Evolutionary conservation across 345 rosid genomes (phyloP).

Genomic region (Citrus australasica): DNA sequence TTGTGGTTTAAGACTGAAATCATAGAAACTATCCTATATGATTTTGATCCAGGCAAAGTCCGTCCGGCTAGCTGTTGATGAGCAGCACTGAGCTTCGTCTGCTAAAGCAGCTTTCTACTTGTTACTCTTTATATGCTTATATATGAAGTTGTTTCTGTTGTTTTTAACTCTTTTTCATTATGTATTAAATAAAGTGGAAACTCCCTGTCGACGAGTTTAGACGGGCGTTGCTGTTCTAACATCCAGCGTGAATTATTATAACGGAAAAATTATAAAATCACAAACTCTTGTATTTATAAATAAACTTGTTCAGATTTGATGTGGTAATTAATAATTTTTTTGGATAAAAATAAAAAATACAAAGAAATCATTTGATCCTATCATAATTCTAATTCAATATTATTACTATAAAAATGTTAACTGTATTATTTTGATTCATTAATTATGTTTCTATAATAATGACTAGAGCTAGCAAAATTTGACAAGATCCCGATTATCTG

Average conservation of each 20-base stretch:
- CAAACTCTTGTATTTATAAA: too few species aligned
- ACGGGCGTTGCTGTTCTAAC: background rate
- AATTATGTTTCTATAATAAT: too few species aligned
- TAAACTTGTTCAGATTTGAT: too few species aligned
- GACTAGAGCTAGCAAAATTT: rapidly evolving
- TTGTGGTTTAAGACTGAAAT: background rate
- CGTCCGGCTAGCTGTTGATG: constrained; percentile 33
- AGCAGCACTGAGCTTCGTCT: constrained; percentile 18
- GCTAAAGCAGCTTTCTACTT: background rate
- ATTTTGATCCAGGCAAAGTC: constrained; percentile 34
- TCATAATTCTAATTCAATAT: too few species aligned
- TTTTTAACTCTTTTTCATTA: background rate
- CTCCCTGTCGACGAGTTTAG: background rate
- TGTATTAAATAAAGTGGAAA: background rate
- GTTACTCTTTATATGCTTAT: background rate
- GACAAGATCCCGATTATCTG: rapidly evolving
- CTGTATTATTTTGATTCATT: too few species aligned
- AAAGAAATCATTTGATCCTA: too few species aligned
- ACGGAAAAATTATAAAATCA: too few species aligned
- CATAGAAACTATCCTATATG: background rate
- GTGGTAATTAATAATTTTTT: too few species aligned
- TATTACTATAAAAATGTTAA: too few species aligned
- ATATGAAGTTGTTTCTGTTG: background rate
- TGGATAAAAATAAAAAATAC: too few species aligned
- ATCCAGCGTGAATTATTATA: background rate